Conservation (phyloP, 225 moss, liverwort and hornwort genomes). For the Polytrichum formosum region DNA sequence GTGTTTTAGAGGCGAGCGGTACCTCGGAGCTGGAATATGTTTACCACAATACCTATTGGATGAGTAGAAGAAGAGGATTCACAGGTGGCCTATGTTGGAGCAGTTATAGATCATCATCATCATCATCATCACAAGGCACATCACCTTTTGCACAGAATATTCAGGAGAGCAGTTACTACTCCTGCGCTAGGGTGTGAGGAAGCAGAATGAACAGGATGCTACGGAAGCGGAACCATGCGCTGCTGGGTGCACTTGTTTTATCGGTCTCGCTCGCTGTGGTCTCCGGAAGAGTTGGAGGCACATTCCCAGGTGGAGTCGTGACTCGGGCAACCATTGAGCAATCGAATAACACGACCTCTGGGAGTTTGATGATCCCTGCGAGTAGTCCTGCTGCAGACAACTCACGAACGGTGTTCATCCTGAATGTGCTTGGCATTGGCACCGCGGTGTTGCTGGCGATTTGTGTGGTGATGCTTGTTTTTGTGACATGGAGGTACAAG, state of each 20-base stretch:
- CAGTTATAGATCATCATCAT: too few species aligned
- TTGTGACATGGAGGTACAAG: conserved; percentile 22
- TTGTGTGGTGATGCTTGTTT: conserved; percentile 19
- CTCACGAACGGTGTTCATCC: conserved; percentile 8
- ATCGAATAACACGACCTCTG: neutral
- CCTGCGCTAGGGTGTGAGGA: too few species aligned
- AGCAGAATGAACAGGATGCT: conserved; percentile 12
- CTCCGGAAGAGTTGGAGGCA: conserved; percentile 30
- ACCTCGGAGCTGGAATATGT: too few species aligned
- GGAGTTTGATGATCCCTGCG: conserved; percentile 1
- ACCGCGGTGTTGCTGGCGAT: conserved; percentile 11
- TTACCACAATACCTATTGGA: too few species aligned
- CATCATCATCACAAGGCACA: neutral
- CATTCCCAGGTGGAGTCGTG: neutral
- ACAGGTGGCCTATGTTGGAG: too few species aligned
- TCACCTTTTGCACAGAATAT: neutral
- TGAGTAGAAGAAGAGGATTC: too few species aligned
- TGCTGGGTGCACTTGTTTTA: conserved; percentile 20
- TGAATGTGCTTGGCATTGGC: conserved; percentile 22
- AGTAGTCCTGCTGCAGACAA: neutral
- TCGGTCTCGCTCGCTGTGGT: conserved; percentile 28
- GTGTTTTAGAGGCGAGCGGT: too few species aligned
- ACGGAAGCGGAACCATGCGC: conserved; percentile 14
- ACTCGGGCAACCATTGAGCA: neutral
- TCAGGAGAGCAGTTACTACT: neutral